These are phyloP conservation scores for Colletotrichum sp. DNA, from an alignment of 2,329 filamentous ascomycete species.

Conservation along the genomic window DNA sequence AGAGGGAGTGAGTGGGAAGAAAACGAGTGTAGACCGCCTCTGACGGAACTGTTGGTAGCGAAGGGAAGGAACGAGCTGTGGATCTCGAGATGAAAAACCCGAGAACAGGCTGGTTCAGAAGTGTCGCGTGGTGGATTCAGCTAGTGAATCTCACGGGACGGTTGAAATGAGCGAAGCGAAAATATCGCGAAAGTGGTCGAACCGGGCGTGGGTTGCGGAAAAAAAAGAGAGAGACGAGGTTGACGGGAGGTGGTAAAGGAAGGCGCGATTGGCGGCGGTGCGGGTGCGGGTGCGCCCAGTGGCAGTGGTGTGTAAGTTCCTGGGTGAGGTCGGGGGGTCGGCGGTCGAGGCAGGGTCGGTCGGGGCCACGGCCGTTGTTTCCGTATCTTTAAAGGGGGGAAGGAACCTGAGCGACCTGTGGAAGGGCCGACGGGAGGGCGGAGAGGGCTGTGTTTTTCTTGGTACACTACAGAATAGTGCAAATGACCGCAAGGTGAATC, in stretches of 20 bases:
- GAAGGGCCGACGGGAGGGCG: neutral
- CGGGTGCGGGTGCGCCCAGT: neutral
- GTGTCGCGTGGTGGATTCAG: neutral
- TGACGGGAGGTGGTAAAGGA: neutral
- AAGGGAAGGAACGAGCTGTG: conserved; percentile 15
- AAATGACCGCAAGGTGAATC: neutral
- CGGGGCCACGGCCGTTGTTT: conserved; percentile 13
- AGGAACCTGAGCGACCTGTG: neutral
- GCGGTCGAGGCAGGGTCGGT: neutral
- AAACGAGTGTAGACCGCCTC: conserved; percentile 17
- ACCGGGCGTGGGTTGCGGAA: neutral
- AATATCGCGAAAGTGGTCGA: neutral
- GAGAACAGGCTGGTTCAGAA: neutral
- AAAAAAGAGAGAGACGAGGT: neutral
- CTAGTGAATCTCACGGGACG: conserved; percentile 2
- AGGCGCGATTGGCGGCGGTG: neutral
- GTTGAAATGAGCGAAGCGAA: neutral
- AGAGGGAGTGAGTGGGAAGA: neutral
- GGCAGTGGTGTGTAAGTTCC: neutral
- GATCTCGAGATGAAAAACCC: neutral
- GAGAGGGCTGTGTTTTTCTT: neutral
- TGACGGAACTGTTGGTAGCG: neutral
- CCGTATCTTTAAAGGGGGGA: neutral
- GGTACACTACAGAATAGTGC: neutral
- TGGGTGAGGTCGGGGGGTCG: conserved; percentile 1